Evolutionary conservation across 768 basidiomycete species (phyloP).

Genomic region (Kwoniella bestiolae): DNA sequence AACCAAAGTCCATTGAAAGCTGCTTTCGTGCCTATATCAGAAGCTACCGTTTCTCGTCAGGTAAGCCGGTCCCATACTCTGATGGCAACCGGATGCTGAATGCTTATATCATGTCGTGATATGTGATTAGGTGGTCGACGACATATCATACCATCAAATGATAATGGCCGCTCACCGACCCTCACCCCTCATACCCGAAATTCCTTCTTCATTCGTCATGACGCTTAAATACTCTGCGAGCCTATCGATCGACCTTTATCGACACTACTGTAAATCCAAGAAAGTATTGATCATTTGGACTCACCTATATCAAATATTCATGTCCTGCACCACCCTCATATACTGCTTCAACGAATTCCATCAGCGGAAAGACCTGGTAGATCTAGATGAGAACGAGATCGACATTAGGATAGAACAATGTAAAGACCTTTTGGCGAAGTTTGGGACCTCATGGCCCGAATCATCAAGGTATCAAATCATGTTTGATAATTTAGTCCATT

Average conservation of each 20-base stretch:
- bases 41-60: constrained; percentile 22
- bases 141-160: constrained; percentile 26
- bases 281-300: constrained; percentile 20
- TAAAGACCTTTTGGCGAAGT: not conserved
- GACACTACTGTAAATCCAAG: constrained; percentile 12
- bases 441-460: constrained; percentile 16
- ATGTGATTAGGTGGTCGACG: constrained; percentile 8
- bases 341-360: constrained; percentile 16
- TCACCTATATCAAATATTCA: constrained; percentile 24
- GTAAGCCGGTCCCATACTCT: constrained; percentile 10
- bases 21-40: constrained; percentile 20
- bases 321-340: constrained; percentile 15
- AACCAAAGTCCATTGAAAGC: constrained; percentile 15
- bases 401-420: constrained; percentile 3
- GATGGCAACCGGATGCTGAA: not conserved
- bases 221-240: constrained; percentile 4
- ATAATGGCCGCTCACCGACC: constrained; percentile 25
- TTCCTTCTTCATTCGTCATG: constrained; percentile 17
- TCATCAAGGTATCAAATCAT: constrained; percentile 14
- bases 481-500: constrained; percentile 8
- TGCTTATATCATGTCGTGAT: not conserved
- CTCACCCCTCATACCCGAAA: constrained; percentile 19
- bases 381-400: constrained; percentile 11
- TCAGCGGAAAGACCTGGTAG: constrained; percentile 9
- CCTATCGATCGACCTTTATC: constrained; percentile 22